A percentile compares a stretch with the other conserved stretches of the same genome.
Evolutionary conservation across 2,329 filamentous ascomycete species (phyloP).

Genomic region (Ascochyta fabae): DNA sequence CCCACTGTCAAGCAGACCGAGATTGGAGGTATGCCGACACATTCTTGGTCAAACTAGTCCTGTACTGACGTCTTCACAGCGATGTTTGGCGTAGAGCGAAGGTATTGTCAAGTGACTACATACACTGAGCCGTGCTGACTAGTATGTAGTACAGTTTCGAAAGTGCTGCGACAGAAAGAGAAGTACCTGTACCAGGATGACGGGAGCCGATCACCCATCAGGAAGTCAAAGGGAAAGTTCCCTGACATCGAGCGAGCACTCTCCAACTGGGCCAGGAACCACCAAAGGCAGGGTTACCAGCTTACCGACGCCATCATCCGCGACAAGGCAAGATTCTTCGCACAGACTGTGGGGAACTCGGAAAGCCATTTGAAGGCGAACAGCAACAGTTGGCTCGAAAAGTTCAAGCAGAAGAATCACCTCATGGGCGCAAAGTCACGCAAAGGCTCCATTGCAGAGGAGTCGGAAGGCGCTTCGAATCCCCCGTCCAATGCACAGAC

Average conservation of each 20-base stretch:
- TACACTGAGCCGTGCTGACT: slow-evolving; percentile 26
- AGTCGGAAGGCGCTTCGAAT: slow-evolving; percentile 69
- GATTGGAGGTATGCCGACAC: slow-evolving; percentile 73
- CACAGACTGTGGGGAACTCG: slow-evolving; percentile 71
- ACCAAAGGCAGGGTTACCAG: slow-evolving; percentile 75
- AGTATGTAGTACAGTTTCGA: slow-evolving; percentile 86
- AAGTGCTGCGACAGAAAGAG: slow-evolving; percentile 92
- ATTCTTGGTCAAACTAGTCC: background rate
- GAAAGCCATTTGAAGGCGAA: slow-evolving; percentile 75
- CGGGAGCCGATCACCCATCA: slow-evolving; percentile 78
- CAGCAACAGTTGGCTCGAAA: slow-evolving; percentile 84
- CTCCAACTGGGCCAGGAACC: slow-evolving; percentile 83
- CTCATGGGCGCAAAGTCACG: slow-evolving; percentile 61
- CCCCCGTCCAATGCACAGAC: slow-evolving; percentile 66
- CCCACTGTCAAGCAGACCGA: slow-evolving; percentile 93
- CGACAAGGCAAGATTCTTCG: slow-evolving; percentile 84
- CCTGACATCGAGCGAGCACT: slow-evolving; percentile 93
- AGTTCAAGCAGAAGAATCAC: slow-evolving; percentile 91
- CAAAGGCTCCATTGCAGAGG: slow-evolving; percentile 66
- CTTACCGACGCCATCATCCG: slow-evolving; percentile 82
- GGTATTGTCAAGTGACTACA: slow-evolving; percentile 62
- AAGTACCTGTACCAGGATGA: slow-evolving; percentile 87
- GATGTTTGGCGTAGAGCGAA: slow-evolving; percentile 95
- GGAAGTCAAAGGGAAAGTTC: slow-evolving; percentile 81
- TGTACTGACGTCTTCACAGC: slow-evolving; percentile 57